phyloP scores from a whole-genome alignment of 176 grass and related monocot species.

The Thalia dealbata region DNA sequence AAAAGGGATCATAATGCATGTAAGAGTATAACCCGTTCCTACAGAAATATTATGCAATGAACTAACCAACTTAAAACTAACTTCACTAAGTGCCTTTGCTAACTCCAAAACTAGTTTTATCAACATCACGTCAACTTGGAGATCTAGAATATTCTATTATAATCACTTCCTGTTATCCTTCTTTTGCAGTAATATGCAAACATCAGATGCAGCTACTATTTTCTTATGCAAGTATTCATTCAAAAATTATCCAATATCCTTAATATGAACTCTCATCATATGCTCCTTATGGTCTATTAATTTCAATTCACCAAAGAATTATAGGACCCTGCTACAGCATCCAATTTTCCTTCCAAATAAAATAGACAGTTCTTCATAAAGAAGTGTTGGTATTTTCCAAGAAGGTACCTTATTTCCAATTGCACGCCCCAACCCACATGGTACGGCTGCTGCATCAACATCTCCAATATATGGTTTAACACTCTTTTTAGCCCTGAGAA shows the following conservation, averaged over 20 bases:
- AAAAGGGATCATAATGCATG: too few species aligned
- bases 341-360: neutral
- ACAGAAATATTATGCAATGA: too few species aligned
- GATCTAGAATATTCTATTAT: too few species aligned
- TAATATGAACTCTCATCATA: neutral
- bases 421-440: slow-evolving; percentile 82
- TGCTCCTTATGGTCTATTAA: neutral
- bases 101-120: too few species aligned
- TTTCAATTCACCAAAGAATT: neutral
- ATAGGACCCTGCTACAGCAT: neutral
- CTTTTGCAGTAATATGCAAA: neutral
- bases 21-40: too few species aligned
- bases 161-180: neutral
- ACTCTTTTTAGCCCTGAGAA: slow-evolving; percentile 57
- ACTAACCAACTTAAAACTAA: too few species aligned
- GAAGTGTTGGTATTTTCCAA: neutral
- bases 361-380: neutral
- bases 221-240: neutral
- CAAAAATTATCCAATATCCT: neutral
- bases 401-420: slow-evolving; percentile 79
- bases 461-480: slow-evolving; percentile 66
- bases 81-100: too few species aligned
- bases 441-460: slow-evolving; percentile 67
- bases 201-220: neutral
- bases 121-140: too few species aligned